Percentiles rank a stretch among this genome's conserved stretches.
Evolutionary conservation across 441 rosid species (phyloP).

Genomic region (Melastoma candidum): DNA sequence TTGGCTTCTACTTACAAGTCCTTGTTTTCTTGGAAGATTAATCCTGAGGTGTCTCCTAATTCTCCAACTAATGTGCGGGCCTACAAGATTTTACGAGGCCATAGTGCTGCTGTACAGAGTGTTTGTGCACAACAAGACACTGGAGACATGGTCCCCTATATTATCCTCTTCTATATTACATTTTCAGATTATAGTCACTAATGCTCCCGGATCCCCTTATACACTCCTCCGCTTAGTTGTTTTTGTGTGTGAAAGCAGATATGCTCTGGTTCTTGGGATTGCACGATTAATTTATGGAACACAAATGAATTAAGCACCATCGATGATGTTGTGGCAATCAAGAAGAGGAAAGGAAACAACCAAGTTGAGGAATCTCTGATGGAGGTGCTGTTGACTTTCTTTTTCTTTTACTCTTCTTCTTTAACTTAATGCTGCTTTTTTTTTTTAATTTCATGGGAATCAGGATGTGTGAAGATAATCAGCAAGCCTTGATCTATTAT

Average conservation of each 20-base stretch:
- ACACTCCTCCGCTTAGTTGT: not conserved
- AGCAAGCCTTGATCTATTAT: too few relatives aligned
- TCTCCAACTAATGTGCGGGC: conserved; percentile 46
- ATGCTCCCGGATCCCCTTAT: not conserved
- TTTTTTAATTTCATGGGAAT: too few relatives aligned
- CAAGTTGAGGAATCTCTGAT: conserved; percentile 45
- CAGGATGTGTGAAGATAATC: too few relatives aligned
- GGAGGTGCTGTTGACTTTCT: conserved; percentile 40
- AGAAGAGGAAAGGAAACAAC: conserved; percentile 79
- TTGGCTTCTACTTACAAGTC: conserved; percentile 10
- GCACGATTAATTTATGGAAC: conserved; percentile 71
- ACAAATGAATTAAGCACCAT: conserved; percentile 39
- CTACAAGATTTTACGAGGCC: conserved; percentile 76
- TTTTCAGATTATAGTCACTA: conserved; percentile 6
- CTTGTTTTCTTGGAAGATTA: conserved; percentile 38
- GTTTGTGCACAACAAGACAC: conserved; percentile 49
- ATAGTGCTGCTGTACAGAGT: conserved; percentile 78
- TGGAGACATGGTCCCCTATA: conserved; percentile 57
- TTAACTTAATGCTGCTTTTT: too few relatives aligned
- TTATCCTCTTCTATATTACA: conserved; percentile 6
- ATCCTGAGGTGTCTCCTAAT: conserved; percentile 32
- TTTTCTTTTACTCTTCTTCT: too few relatives aligned
- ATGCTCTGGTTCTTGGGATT: conserved; percentile 96
- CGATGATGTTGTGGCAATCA: conserved; percentile 49
- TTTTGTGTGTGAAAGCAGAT: conserved; percentile 27